These are phyloP conservation scores for Tephrocybe sp. DNA, from an alignment of 768 basidiomycete species.

Conservation along the genomic window DNA sequence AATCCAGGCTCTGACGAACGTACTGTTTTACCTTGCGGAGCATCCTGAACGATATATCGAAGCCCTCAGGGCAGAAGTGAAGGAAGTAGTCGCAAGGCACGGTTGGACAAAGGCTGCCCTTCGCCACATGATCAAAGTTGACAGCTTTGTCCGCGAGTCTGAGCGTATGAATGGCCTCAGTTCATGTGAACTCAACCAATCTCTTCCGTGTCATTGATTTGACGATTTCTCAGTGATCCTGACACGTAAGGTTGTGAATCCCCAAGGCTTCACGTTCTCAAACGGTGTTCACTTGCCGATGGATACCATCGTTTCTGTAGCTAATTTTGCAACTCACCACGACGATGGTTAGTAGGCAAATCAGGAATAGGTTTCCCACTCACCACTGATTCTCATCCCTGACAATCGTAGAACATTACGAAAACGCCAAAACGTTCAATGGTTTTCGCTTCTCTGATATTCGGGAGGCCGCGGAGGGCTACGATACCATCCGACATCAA, in stretches of 20 bases:
- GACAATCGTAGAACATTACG: too few relatives aligned
- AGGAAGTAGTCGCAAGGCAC: neutral
- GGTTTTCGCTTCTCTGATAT: too few relatives aligned
- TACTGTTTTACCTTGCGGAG: neutral
- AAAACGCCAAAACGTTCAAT: too few relatives aligned
- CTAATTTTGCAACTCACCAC: neutral
- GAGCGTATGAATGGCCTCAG: neutral
- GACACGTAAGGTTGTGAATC: neutral
- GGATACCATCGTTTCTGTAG: neutral
- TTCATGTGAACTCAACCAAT: neutral
- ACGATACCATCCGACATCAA: too few relatives aligned
- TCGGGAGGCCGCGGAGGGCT: too few relatives aligned
- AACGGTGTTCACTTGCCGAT: neutral
- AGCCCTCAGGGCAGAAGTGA: neutral
- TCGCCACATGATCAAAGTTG: neutral
- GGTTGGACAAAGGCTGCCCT: conserved; percentile 1
- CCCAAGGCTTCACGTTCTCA: neutral
- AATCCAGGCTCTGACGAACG: neutral
- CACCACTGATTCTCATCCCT: too few relatives aligned
- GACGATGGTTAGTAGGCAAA: neutral
- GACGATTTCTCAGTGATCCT: neutral
- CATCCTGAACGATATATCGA: neutral
- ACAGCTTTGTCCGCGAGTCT: conserved; percentile 1
- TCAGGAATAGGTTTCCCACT: too few relatives aligned
- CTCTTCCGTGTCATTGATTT: too few relatives aligned